These are phyloP conservation scores for Citrus inodora DNA, from an alignment of 345 rosid genomes.

Conservation along the genomic window DNA sequence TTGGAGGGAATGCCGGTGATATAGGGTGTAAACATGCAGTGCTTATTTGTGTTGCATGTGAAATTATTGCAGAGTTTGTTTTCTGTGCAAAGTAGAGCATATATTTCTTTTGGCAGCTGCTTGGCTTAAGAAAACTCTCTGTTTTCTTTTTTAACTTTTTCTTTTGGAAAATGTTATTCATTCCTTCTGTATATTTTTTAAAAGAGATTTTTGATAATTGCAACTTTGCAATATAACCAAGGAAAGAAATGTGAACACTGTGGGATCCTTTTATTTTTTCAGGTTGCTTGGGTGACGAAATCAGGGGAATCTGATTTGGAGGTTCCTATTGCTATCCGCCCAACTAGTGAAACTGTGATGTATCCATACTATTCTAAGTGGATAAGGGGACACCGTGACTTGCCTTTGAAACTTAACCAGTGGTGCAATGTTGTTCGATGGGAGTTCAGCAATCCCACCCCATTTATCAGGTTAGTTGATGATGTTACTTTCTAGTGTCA, in stretches of 20 bases:
- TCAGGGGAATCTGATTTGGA: slow-evolving; percentile 92
- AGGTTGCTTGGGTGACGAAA: slow-evolving; percentile 99
- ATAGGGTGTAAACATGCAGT: not conserved
- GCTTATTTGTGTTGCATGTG: not conserved
- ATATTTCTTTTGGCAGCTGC: no score
- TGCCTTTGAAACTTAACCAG: slow-evolving; percentile 92
- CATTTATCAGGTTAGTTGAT: slow-evolving; percentile 78
- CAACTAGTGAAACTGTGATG: slow-evolving; percentile 99
- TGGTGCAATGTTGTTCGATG: slow-evolving; percentile 99
- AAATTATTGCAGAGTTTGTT: not conserved
- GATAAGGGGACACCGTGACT: slow-evolving; percentile 97
- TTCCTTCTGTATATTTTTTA: not conserved
- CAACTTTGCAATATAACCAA: not conserved
- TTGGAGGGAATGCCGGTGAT: not conserved
- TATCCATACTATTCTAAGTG: slow-evolving; percentile 96
- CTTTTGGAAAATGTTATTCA: not conserved
- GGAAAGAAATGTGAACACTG: not conserved
- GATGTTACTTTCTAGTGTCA: not conserved
- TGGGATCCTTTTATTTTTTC: slow-evolving; percentile 8
- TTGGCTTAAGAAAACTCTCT: no score
- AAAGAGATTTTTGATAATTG: not conserved
- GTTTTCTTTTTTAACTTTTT: not conserved
- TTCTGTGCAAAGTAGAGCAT: not conserved
- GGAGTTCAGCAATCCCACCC: slow-evolving; percentile 99
- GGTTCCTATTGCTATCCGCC: slow-evolving; percentile 90